phyloP scores from a whole-genome alignment of 345 rosid species.

The Hevea brasiliensis region DNA sequence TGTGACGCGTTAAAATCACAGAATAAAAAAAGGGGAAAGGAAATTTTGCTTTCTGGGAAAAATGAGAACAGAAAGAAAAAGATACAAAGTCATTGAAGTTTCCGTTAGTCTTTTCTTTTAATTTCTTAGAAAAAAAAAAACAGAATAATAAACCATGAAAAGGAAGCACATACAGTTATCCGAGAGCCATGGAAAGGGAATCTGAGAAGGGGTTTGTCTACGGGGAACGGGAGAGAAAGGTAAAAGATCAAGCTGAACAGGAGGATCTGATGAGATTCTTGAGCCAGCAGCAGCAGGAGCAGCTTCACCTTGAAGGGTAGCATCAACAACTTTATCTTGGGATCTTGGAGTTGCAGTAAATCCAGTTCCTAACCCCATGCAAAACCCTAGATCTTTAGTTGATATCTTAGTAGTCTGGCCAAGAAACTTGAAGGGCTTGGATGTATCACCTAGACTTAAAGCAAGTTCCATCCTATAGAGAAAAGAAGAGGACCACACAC shows the following conservation, averaged over 20 bases:
- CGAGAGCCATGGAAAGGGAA: slow-evolving; percentile 74
- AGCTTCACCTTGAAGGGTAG: neutral
- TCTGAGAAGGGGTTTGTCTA: slow-evolving; percentile 32
- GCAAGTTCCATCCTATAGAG: slow-evolving; percentile 68
- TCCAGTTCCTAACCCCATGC: slow-evolving; percentile 52
- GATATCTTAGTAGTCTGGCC: slow-evolving; percentile 45
- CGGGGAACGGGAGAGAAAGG: slow-evolving; percentile 61
- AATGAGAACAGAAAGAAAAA: neutral
- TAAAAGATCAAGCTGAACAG: slow-evolving; percentile 66
- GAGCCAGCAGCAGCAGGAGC: too few relatives aligned
- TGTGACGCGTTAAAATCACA: neutral
- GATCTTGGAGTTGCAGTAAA: slow-evolving; percentile 28
- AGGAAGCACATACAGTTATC: slow-evolving; percentile 42
- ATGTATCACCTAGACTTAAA: slow-evolving; percentile 74
- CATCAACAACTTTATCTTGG: slow-evolving; percentile 16
- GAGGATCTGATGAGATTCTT: slow-evolving; percentile 43
- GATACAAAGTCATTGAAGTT: neutral
- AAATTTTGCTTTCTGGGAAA: neutral
- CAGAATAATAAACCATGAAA: neutral
- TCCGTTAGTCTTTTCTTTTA: neutral
- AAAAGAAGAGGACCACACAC: neutral
- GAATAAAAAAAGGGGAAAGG: neutral
- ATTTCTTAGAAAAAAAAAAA: slow-evolving; percentile 6
- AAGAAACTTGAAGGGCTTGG: slow-evolving; percentile 62
- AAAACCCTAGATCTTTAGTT: slow-evolving; percentile 56